Evolutionary conservation across 345 rosid genomes (phyloP).

Genomic region (Populus simonii): DNA sequence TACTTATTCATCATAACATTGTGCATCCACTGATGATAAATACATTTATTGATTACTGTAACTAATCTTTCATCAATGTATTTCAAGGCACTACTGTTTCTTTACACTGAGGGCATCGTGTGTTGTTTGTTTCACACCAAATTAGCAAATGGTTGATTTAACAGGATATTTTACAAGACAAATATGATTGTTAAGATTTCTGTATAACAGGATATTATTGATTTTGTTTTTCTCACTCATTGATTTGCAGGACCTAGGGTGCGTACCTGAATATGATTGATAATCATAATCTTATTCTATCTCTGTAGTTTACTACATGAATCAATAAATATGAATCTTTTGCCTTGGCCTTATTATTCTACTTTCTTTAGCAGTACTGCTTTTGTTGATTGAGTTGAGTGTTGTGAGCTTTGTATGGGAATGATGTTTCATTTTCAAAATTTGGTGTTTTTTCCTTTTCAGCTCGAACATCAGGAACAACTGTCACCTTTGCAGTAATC

Average conservation of each 20-base stretch:
- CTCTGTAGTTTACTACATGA: not conserved
- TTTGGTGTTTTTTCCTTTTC: constrained; percentile 19
- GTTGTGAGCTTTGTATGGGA: not conserved
- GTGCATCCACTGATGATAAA: not conserved
- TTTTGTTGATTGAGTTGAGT: not conserved
- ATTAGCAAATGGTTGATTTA: not conserved
- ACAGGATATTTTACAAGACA: not conserved
- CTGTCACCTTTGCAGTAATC: constrained; percentile 86
- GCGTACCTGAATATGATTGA: not conserved
- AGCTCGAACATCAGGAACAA: constrained; percentile 90
- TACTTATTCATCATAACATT: not conserved
- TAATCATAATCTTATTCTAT: not conserved
- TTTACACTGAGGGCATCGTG: not conserved
- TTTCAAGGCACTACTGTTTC: not conserved
- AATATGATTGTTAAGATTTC: not conserved
- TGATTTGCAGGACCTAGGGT: not conserved
- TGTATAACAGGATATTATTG: not conserved
- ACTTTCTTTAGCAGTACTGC: not conserved
- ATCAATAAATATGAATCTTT: not conserved
- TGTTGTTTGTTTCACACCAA: not conserved
- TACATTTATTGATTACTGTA: not conserved
- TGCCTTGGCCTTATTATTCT: not conserved
- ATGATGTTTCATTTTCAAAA: not conserved
- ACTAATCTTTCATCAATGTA: not conserved
- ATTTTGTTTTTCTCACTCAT: not conserved